Evolutionary conservation across 75 land plant species (phyloP), one percentile per base, ranked within the genome.

Genomic region (Cupressus sempervirens): DNA sequence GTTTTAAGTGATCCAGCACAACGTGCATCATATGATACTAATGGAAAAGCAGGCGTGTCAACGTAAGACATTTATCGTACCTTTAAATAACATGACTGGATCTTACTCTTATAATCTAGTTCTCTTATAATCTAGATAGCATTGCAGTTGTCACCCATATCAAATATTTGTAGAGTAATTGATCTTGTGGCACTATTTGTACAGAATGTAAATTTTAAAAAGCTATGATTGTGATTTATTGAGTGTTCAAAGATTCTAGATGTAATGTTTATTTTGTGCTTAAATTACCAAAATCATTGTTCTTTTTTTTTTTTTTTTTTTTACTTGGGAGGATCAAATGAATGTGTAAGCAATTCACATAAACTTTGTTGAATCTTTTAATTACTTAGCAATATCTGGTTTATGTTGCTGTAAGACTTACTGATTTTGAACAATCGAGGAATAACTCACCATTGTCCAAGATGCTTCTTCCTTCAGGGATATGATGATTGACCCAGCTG

Each of bases 401-500:
- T 16, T 30, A 18, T 4, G 16, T 62, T 34, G 13, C 26, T 67
- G 68, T n/a, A 54, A 38, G 20, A 8, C 74, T 30, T 83, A 23
- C n/a, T 3, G 23, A 10, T 35, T 67, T 14, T 67, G 5, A 83
- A 82, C 70, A 15, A 8, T 83, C 41, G 20, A 35, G 81, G 75
- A 26, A 18, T 34, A 29, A 34, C n/a, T 67, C 23, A 26, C 72
- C 40, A 23, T 83, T 40, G 41, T 52, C 43, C 45, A 26, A 40
- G 30, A 40, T n/a, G 46, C 34, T 20, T 43, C 84, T 43, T 84
- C 36, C 74, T 54, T 45, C 89, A 96, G 98, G 81, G 98, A 95
- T n/a, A 62, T 91, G 29, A 95, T 95, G 90, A 91, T 96, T 77
- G 98, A 96, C 68, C 93, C 98, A 29, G 93, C 93, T 56, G 93